Evolutionary conservation across 345 rosid genomes (phyloP).

Genomic region (Heritiera littoralis): DNA sequence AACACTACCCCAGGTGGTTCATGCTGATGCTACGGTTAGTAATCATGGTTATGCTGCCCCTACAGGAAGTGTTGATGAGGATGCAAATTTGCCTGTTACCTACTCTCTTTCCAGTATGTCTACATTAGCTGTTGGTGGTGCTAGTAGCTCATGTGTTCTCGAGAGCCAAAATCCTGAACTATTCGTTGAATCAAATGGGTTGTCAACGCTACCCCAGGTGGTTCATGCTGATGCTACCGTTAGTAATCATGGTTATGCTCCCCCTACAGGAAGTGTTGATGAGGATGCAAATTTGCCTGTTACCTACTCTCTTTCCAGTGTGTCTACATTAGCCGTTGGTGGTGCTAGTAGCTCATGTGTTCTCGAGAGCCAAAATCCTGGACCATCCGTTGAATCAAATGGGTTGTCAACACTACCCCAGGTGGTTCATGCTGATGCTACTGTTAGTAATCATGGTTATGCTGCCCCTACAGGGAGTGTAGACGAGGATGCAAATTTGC

Average conservation of each 20-base stretch:
- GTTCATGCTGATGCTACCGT: neutral
- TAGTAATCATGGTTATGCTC: conserved; percentile 14
- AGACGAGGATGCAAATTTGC: too few species aligned
- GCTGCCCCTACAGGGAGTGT: neutral
- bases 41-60: conserved; percentile 14
- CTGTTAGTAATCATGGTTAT: conserved; percentile 12
- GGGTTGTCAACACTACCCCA: neutral
- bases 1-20: neutral
- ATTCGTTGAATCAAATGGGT: neutral
- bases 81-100: conserved; percentile 14
- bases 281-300: conserved; percentile 28
- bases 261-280: neutral
- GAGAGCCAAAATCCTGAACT: neutral
- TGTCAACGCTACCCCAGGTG: neutral
- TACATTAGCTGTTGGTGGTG: neutral
- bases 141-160: neutral
- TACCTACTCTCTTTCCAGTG: conserved; percentile 19
- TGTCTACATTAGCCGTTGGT: neutral
- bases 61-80: conserved; percentile 19
- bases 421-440: neutral
- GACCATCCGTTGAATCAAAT: neutral
- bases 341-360: conserved; percentile 10
- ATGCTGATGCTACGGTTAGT: neutral
- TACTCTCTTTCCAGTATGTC: conserved; percentile 18
- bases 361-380: neutral